A percentile compares a stretch with the other conserved stretches of the same genome.
These are phyloP conservation scores for Ceratobasidium sp. DNA, from an alignment of 1,284 basidiomycete genomes.

Conservation along the genomic window DNA sequence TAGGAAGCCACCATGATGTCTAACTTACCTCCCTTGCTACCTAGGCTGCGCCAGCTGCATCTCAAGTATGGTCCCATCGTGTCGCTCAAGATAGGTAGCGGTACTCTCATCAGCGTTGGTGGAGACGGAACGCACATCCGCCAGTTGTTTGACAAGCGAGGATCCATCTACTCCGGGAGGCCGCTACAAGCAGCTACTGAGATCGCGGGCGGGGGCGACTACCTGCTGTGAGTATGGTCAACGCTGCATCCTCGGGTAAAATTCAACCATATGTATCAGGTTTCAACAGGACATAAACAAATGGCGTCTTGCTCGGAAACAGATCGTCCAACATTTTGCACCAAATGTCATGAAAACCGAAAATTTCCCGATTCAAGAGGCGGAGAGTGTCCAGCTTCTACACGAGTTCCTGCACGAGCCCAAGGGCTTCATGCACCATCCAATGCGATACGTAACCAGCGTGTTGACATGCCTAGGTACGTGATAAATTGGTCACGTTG, in stretches of 20 bases:
- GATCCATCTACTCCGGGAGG: constrained; percentile 32
- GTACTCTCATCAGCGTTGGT: constrained; percentile 30
- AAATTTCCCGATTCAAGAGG: constrained; percentile 19
- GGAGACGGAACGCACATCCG: constrained; percentile 36
- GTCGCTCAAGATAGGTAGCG: constrained; percentile 29
- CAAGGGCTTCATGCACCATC: constrained; percentile 6
- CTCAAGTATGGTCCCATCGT: constrained; percentile 36
- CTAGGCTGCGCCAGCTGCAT: constrained; percentile 22
- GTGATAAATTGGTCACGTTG: not conserved
- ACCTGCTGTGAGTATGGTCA: constrained; percentile 15
- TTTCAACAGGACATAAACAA: constrained; percentile 28
- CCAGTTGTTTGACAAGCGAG: constrained; percentile 43
- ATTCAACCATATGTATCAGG: not conserved
- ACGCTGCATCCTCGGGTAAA: too few relatives aligned
- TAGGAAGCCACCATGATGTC: too few relatives aligned
- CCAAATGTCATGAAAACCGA: not conserved
- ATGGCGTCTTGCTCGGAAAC: not conserved
- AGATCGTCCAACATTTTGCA: constrained; percentile 19
- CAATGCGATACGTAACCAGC: constrained; percentile 38
- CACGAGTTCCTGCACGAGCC: constrained; percentile 35
- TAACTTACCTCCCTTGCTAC: not conserved
- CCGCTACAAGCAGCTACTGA: constrained; percentile 22
- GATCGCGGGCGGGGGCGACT: constrained; percentile 26
- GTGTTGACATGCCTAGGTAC: constrained; percentile 20
- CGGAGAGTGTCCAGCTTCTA: constrained; percentile 26